Percentiles rank a stretch among this genome's conserved stretches.
phyloP scores from a whole-genome alignment of 2,329 filamentous ascomycete genomes.

The Microcera coccophila region DNA sequence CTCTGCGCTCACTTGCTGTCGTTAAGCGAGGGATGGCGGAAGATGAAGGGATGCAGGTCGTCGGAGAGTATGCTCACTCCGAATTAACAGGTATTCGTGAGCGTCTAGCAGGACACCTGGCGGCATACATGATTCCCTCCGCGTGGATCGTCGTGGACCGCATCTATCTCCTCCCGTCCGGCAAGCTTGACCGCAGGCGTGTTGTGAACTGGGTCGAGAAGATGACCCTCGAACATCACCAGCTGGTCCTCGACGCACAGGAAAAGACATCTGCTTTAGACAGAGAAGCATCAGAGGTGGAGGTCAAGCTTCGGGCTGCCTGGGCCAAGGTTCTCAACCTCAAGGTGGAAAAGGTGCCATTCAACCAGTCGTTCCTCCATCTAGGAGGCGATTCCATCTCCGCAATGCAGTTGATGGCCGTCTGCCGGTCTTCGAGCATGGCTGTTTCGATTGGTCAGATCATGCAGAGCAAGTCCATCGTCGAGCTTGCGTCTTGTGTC shows the following conservation, averaged over 20 bases:
- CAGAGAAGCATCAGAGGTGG: background rate
- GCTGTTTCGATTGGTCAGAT: background rate
- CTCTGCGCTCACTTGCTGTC: background rate
- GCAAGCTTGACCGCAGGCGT: constrained; percentile 11
- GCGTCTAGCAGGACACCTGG: constrained; percentile 1
- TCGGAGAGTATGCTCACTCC: background rate
- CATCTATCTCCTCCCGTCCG: constrained; percentile 10
- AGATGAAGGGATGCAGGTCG: constrained; percentile 1
- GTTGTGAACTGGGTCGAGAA: background rate
- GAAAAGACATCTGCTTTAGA: constrained; percentile 1
- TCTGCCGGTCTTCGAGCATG: constrained; percentile 21
- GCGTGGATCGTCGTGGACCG: constrained; percentile 10
- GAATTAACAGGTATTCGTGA: background rate
- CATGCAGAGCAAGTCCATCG: constrained; percentile 3
- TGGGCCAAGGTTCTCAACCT: background rate
- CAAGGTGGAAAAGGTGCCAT: background rate
- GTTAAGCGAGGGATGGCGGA: constrained; percentile 1
- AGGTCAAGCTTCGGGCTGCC: constrained; percentile 1
- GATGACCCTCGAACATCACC: background rate
- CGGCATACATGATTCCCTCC: constrained; percentile 16
- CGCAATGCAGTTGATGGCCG: constrained; percentile 41
- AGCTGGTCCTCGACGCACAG: background rate
- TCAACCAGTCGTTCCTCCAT: background rate
- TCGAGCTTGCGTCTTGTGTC: background rate
- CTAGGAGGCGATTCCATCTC: constrained; percentile 44